A percentile compares a stretch with the other conserved stretches of the same genome.
These are phyloP conservation scores for Trichoderma endophyticum DNA, from an alignment of 2,329 filamentous ascomycete species.

Conservation along the genomic window DNA sequence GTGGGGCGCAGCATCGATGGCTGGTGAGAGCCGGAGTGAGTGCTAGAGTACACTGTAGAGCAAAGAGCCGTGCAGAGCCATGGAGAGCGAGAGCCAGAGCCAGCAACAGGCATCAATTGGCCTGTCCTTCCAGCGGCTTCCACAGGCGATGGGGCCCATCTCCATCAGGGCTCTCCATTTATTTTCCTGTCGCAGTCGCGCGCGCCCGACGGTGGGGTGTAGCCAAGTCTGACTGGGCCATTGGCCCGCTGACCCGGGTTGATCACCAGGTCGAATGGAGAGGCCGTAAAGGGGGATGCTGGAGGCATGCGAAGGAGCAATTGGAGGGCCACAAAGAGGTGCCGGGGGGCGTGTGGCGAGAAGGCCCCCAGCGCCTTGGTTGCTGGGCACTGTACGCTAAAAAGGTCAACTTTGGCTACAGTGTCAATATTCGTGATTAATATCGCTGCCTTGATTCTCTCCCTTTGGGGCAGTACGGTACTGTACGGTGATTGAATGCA, in stretches of 20 bases:
- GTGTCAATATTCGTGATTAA: neutral
- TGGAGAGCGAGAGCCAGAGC: neutral
- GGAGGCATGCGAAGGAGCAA: constrained; percentile 16
- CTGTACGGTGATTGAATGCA: neutral
- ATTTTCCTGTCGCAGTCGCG: neutral
- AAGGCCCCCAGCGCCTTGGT: neutral
- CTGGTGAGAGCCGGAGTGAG: constrained; percentile 4
- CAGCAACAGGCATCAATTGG: neutral
- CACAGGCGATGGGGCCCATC: constrained; percentile 17
- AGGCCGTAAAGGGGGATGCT: constrained; percentile 14
- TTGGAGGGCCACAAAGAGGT: constrained; percentile 2
- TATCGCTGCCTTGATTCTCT: neutral
- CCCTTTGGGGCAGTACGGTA: neutral
- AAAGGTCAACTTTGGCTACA: neutral
- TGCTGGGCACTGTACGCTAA: neutral
- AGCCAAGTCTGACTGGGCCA: constrained; percentile 19
- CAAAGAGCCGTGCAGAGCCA: neutral
- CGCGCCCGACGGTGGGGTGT: constrained; percentile 9
- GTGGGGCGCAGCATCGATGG: constrained; percentile 17
- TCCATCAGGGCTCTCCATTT: constrained; percentile 8
- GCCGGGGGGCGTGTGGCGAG: constrained; percentile 12
- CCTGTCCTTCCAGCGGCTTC: constrained; percentile 24
- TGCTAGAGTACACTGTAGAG: too few relatives aligned
- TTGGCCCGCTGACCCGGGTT: constrained; percentile 22
- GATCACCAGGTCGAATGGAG: constrained; percentile 25